These are phyloP conservation scores for Eucalyptus grandis DNA, from an alignment of 345 rosid genomes.

Conservation along the genomic window DNA sequence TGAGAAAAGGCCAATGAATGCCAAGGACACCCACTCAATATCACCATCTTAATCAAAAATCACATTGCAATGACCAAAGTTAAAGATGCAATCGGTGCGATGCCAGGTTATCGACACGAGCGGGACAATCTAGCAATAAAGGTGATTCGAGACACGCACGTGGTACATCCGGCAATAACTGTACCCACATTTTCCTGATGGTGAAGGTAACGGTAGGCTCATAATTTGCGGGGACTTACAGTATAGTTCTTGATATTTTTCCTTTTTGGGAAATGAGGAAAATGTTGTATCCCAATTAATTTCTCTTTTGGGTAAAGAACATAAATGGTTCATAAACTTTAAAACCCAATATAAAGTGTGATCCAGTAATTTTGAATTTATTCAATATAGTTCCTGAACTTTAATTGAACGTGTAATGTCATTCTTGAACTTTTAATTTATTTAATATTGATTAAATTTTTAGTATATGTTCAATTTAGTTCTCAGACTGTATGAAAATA, in stretches of 20 bases:
- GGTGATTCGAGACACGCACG: not conserved
- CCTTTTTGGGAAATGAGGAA: not conserved
- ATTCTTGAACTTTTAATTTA: accelerated
- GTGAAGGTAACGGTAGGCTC: not conserved
- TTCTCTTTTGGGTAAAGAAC: not conserved
- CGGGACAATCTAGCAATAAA: accelerated
- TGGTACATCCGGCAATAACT: accelerated
- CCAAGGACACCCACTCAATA: not conserved
- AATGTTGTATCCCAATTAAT: not conserved
- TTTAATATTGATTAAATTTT: accelerated
- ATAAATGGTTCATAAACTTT: no score
- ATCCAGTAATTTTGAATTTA: no score
- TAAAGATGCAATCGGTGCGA: not conserved
- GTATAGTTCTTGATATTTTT: not conserved
- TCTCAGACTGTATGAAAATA: accelerated
- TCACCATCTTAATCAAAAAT: not conserved
- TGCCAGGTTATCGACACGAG: not conserved
- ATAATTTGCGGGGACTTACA: accelerated
- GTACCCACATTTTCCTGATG: not conserved
- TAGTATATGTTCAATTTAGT: accelerated
- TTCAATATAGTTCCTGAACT: accelerated
- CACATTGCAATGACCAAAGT: not conserved
- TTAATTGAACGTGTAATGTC: accelerated
- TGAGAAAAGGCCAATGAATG: not conserved
- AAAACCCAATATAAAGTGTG: no score